These are phyloP conservation scores for Solanum clarkiae DNA, from an alignment of 257 asterid species.

Conservation along the genomic window DNA sequence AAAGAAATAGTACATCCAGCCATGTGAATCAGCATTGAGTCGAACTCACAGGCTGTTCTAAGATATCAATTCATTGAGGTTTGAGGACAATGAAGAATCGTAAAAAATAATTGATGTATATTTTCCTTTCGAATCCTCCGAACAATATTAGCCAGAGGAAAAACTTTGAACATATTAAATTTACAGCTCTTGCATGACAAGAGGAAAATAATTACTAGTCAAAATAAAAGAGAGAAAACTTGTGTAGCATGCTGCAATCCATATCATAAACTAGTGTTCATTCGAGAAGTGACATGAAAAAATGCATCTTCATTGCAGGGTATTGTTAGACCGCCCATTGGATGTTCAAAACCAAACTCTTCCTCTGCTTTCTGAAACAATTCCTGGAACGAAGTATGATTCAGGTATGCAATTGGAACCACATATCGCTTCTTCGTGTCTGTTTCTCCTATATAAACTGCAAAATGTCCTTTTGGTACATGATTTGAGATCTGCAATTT, in stretches of 20 bases:
- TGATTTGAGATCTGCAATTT: background rate
- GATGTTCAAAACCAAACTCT: conserved; percentile 3
- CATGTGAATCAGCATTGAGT: too few relatives aligned
- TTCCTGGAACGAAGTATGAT: background rate
- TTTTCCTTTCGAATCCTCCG: background rate
- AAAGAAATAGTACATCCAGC: too few relatives aligned
- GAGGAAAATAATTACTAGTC: background rate
- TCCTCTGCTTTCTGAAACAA: background rate
- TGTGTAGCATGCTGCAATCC: too few relatives aligned
- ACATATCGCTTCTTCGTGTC: background rate
- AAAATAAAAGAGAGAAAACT: background rate
- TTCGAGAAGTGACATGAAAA: background rate
- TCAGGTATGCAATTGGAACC: conserved; percentile 1
- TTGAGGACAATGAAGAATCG: background rate
- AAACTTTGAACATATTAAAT: background rate
- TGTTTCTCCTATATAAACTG: background rate
- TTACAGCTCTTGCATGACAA: background rate
- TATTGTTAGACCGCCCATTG: conserved; percentile 6
- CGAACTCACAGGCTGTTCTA: too few relatives aligned
- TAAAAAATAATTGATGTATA: background rate
- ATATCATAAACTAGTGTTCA: background rate
- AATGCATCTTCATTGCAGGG: background rate
- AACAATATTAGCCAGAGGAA: background rate
- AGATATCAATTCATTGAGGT: too few relatives aligned
- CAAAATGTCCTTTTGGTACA: conserved; percentile 1